These are phyloP conservation scores for Trypethelium eluteriae DNA, from an alignment of 495 filamentous ascomycete species.

Conservation along the genomic window DNA sequence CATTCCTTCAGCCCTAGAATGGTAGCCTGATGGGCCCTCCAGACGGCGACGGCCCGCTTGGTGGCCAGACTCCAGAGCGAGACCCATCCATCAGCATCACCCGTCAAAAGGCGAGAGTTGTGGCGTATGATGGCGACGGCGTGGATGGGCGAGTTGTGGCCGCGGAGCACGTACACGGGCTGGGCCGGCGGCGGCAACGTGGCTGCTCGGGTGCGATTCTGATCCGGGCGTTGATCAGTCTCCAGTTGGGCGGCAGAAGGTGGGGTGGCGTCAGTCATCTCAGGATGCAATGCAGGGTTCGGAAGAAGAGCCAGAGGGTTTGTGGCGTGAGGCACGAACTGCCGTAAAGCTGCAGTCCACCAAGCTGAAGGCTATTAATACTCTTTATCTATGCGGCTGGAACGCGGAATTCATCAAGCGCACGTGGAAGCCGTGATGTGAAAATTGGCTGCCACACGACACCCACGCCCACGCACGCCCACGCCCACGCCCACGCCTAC, in stretches of 20 bases:
- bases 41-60: slow-evolving; percentile 75
- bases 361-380: not conserved
- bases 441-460: not conserved
- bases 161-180: slow-evolving; percentile 79
- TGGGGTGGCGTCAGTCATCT: slow-evolving; percentile 9
- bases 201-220: not conserved
- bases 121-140: slow-evolving; percentile 60
- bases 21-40: slow-evolving; percentile 74
- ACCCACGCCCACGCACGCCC: too few relatives aligned
- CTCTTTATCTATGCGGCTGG: not conserved
- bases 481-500: too few relatives aligned
- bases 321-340: not conserved
- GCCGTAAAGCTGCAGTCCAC: not conserved
- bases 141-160: slow-evolving; percentile 77
- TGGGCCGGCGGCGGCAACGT: slow-evolving; percentile 49
- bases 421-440: not conserved
- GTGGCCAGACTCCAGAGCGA: slow-evolving; percentile 77
- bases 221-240: slow-evolving; percentile 2
- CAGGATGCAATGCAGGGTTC: slow-evolving; percentile 7
- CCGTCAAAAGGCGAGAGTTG: slow-evolving; percentile 74
- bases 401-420: not conserved
- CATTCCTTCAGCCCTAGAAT: slow-evolving; percentile 68
- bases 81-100: slow-evolving; percentile 84
- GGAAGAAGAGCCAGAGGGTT: slow-evolving; percentile 1
- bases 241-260: not conserved